Evolutionary conservation across 208 protist species (phyloP).

Genomic region (Trichomonas gallinae): DNA sequence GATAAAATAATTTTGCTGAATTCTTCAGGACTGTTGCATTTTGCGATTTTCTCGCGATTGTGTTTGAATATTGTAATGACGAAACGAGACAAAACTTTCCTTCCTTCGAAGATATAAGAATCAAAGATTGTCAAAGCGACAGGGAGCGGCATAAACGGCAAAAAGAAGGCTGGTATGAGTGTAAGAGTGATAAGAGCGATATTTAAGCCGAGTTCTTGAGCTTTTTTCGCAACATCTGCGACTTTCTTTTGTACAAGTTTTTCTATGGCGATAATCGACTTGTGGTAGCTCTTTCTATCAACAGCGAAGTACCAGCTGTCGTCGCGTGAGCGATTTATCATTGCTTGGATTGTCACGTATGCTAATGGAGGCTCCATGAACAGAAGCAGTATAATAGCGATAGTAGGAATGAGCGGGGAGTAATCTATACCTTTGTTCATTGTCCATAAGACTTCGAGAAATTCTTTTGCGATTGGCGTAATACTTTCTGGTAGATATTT

Average conservation of each 20-base stretch:
- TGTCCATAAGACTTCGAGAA: background rate
- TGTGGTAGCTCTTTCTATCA: background rate
- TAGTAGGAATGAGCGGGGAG: background rate
- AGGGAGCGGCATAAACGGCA: background rate
- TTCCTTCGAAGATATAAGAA: background rate
- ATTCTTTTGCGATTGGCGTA: background rate
- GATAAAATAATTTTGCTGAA: background rate
- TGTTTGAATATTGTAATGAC: background rate
- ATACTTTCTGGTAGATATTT: background rate
- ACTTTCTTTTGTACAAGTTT: background rate
- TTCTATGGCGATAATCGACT: background rate
- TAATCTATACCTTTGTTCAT: background rate
- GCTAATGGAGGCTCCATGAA: background rate
- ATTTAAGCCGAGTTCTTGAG: background rate
- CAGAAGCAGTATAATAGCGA: background rate
- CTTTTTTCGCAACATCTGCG: background rate
- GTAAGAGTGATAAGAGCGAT: background rate
- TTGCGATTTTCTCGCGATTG: background rate
- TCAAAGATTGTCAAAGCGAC: background rate
- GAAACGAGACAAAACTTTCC: background rate
- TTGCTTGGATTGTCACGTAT: background rate
- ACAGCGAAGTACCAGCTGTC: background rate
- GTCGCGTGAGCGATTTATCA: background rate
- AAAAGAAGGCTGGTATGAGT: background rate
- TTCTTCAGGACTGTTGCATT: background rate